Percentiles rank a stretch among this genome's conserved stretches.
Evolutionary conservation across 352 stramenopile species (phyloP).

Genomic region (Blastocystis sp.): DNA sequence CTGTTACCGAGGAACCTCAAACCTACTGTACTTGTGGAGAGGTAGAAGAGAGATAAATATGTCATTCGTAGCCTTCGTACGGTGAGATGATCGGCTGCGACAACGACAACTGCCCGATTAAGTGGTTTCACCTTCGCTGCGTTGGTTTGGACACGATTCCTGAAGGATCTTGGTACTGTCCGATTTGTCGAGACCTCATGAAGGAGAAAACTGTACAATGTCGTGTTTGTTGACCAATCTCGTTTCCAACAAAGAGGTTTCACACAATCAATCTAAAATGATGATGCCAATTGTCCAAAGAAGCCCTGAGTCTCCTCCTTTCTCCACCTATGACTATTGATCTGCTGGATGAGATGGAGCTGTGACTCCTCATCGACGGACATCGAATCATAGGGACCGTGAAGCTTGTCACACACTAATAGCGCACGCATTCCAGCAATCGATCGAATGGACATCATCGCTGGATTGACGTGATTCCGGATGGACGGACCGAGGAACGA

Average conservation of each 20-base stretch:
- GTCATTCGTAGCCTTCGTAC: slow-evolving; percentile 43
- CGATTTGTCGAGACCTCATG: slow-evolving; percentile 11
- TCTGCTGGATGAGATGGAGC: neutral
- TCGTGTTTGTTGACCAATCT: slow-evolving; percentile 11
- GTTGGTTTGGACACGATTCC: slow-evolving; percentile 44
- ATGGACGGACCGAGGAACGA: neutral
- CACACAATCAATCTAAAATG: neutral
- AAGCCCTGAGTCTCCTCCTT: neutral
- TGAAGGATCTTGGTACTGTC: slow-evolving; percentile 53
- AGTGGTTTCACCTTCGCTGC: slow-evolving; percentile 53
- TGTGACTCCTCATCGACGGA: neutral
- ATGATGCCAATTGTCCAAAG: too few relatives aligned
- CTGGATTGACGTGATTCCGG: neutral
- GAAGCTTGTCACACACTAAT: neutral
- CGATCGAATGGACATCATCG: neutral
- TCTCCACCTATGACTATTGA: neutral
- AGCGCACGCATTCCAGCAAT: neutral
- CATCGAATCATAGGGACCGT: neutral
- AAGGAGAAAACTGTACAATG: neutral
- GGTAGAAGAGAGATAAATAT: neutral
- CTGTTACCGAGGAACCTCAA: neutral
- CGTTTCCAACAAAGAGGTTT: neutral
- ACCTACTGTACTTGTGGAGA: slow-evolving; percentile 45
- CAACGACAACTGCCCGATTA: slow-evolving; percentile 51
- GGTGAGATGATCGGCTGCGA: slow-evolving; percentile 55